These are phyloP conservation scores for Aspergillus bombycis DNA, from an alignment of 2,329 filamentous ascomycete genomes.

Conservation along the genomic window DNA sequence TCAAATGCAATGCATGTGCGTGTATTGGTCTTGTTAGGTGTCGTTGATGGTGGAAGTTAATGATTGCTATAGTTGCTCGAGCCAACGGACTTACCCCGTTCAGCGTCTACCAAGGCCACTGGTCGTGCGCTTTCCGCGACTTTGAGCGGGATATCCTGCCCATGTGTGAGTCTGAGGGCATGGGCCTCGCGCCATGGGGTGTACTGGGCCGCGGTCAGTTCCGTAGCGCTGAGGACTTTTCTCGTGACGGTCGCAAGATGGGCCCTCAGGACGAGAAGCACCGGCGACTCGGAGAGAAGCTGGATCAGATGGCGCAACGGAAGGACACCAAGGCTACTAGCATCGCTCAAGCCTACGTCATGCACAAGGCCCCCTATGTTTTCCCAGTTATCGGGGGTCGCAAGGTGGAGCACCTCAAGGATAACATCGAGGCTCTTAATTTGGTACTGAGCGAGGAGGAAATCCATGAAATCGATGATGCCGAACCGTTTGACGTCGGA, in stretches of 20 bases:
- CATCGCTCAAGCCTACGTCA: slow-evolving; percentile 72
- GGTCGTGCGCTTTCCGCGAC: neutral
- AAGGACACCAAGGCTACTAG: slow-evolving; percentile 46
- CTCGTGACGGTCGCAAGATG: neutral
- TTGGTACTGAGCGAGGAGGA: slow-evolving; percentile 63
- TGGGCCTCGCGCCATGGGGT: neutral
- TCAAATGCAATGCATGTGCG: neutral
- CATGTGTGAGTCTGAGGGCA: neutral
- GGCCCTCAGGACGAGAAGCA: neutral
- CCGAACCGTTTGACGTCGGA: slow-evolving; percentile 64
- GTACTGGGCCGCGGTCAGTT: neutral
- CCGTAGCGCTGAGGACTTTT: neutral
- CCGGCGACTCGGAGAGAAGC: neutral
- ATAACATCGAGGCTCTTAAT: slow-evolving; percentile 69
- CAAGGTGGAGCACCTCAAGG: slow-evolving; percentile 69
- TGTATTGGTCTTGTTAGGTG: neutral
- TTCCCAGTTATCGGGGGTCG: slow-evolving; percentile 74
- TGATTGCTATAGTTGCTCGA: neutral
- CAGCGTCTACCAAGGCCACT: neutral
- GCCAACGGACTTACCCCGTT: neutral
- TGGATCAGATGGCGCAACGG: neutral
- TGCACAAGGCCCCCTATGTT: slow-evolving; percentile 71
- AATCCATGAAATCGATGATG: slow-evolving; percentile 65
- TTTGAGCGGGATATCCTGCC: neutral
- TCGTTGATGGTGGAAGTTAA: too few species aligned